phyloP scores from a whole-genome alignment of 208 protist genomes.

The Vickermania ingenoplastis region DNA sequence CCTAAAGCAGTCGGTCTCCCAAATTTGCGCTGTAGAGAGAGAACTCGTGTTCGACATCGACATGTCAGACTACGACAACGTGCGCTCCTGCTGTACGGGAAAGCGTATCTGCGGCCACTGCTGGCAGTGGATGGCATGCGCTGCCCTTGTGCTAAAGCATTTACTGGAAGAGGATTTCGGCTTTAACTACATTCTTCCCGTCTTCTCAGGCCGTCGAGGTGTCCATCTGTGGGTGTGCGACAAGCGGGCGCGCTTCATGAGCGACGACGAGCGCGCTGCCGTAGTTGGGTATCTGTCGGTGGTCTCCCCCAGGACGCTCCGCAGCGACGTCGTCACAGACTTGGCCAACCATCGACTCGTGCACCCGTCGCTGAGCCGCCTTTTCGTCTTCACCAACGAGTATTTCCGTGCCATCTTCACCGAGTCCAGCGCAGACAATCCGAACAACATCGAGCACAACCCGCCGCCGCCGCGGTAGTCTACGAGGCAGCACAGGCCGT shows the following conservation, averaged over 20 bases:
- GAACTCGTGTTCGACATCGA: conserved; percentile 99
- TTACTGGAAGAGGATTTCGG: conserved; percentile 93
- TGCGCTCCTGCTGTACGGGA: conserved; percentile 93
- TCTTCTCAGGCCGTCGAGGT: conserved; percentile 98
- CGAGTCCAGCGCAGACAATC: conserved; percentile 34
- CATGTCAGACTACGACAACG: conserved; percentile 99
- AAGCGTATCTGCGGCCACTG: conserved; percentile 94
- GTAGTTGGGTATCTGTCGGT: conserved; percentile 91
- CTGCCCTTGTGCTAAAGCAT: conserved; percentile 85
- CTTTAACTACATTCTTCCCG: conserved; percentile 95
- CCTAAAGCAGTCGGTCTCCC: conserved; percentile 68
- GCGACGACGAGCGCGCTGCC: conserved; percentile 82
- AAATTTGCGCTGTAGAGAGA: conserved; percentile 79
- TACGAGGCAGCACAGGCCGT: conserved; percentile 54
- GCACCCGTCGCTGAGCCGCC: conserved; percentile 64
- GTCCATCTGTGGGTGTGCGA: conserved; percentile 99
- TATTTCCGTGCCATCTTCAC: conserved; percentile 70
- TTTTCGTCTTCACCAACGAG: conserved; percentile 43
- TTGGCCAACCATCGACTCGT: conserved; percentile 66
- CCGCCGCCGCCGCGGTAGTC: conserved; percentile 53
- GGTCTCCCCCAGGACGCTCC: conserved; percentile 44
- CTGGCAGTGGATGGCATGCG: conserved; percentile 96
- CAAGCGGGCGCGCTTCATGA: conserved; percentile 71
- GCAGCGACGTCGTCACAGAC: conserved; percentile 45
- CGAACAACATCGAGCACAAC: conserved; percentile 56